A percentile compares a stretch with the other conserved stretches of the same genome.
phyloP scores from a whole-genome alignment of 805 yeast species.

The Ogataea thermomethanolica region DNA sequence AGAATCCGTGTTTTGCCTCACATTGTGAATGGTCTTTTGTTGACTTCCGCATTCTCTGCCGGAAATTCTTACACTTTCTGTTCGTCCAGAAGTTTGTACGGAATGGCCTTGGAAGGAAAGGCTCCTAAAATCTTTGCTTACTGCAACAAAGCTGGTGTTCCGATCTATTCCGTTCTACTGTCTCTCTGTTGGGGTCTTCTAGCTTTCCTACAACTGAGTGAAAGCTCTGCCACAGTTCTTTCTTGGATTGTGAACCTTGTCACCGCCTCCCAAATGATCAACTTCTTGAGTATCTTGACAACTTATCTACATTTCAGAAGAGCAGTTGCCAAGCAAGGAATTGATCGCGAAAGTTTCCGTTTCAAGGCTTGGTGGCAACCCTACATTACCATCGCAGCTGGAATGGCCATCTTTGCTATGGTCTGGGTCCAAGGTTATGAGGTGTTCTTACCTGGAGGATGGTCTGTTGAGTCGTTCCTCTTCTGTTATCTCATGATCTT shows the following conservation, averaged over 20 bases:
- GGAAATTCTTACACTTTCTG: constrained; percentile 48
- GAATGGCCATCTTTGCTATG: constrained; percentile 46
- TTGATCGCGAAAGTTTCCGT: constrained; percentile 43
- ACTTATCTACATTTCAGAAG: constrained; percentile 61
- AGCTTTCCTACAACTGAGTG: constrained; percentile 49
- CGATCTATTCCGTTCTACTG: constrained; percentile 41
- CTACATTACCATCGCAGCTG: constrained; percentile 49
- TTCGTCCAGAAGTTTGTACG: constrained; percentile 45
- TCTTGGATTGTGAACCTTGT: constrained; percentile 71
- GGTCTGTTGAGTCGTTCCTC: constrained; percentile 60
- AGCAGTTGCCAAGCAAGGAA: constrained; percentile 53
- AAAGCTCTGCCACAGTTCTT: constrained; percentile 58
- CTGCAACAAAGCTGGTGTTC: constrained; percentile 46
- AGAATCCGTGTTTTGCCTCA: constrained; percentile 42
- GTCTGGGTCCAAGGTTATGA: constrained; percentile 63
- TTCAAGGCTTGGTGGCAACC: constrained; percentile 61
- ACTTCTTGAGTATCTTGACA: constrained; percentile 53
- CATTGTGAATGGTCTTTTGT: constrained; percentile 41
- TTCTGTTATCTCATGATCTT: constrained; percentile 74
- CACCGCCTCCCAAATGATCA: constrained; percentile 65
- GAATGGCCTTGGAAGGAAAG: constrained; percentile 43
- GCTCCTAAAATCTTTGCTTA: constrained; percentile 43
- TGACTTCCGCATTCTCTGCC: constrained; percentile 45
- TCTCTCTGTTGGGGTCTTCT: constrained; percentile 42
- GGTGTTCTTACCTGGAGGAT: constrained; percentile 63